A percentile compares a stretch with the other conserved stretches of the same genome.
These are phyloP conservation scores for Cylindrotheca fusiformis DNA, from an alignment of 108 stramenopile genomes.

Conservation along the genomic window DNA sequence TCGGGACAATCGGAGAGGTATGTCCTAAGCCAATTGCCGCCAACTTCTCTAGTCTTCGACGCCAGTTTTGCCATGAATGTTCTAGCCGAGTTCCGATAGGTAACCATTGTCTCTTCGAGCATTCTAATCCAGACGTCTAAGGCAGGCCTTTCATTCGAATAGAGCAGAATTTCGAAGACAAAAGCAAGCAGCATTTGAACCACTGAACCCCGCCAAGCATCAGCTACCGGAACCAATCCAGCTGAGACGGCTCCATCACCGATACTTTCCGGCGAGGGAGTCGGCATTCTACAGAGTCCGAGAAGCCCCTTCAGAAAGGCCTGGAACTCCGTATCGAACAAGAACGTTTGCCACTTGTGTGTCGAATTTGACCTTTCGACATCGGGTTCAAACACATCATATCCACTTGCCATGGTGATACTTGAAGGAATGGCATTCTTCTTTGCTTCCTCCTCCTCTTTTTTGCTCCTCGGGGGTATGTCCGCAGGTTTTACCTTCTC, in stretches of 20 bases:
- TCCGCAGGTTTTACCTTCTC: constrained; percentile 87
- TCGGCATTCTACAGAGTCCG: constrained; percentile 40
- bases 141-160: constrained; percentile 50
- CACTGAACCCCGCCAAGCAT: constrained; percentile 44
- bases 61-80: constrained; percentile 65
- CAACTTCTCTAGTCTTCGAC: constrained; percentile 45
- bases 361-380: constrained; percentile 79
- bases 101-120: constrained; percentile 46
- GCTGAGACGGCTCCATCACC: constrained; percentile 15
- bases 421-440: constrained; percentile 7
- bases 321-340: constrained; percentile 91
- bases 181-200: constrained; percentile 61
- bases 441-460: constrained; percentile 8
- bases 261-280: neutral
- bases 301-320: constrained; percentile 77
- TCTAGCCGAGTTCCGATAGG: constrained; percentile 33
- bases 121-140: constrained; percentile 59
- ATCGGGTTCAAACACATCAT: constrained; percentile 82
- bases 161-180: constrained; percentile 77
- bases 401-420: constrained; percentile 50
- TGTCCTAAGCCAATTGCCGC: constrained; percentile 78
- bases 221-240: constrained; percentile 4
- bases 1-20: constrained; percentile 80
- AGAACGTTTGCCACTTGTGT: constrained; percentile 84
- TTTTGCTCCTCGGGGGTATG: constrained; percentile 18